These are phyloP conservation scores for Pseudozyma sp. DNA, from an alignment of 1,284 basidiomycete genomes.

Conservation along the genomic window DNA sequence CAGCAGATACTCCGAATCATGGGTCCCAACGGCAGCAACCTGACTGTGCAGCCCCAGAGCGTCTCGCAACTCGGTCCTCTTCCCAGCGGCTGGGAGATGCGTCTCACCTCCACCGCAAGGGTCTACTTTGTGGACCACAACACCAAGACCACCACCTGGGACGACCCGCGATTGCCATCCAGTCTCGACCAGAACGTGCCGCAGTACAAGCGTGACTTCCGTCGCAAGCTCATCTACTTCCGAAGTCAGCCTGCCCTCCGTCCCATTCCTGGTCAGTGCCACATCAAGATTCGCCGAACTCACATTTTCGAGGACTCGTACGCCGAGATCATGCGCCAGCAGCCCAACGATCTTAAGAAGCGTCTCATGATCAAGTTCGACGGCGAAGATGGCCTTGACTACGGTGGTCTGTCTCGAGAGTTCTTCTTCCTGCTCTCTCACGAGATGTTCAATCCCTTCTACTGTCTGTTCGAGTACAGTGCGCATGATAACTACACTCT, in stretches of 20 bases:
- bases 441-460: constrained; percentile 81
- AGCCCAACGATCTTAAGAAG: constrained; percentile 94
- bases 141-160: constrained; percentile 93
- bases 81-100: constrained; percentile 98
- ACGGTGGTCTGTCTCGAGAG: constrained; percentile 97
- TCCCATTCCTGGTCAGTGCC: constrained; percentile 84
- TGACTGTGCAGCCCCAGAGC: constrained; percentile 80
- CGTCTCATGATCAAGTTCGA: constrained; percentile 98
- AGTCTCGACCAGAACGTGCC: constrained; percentile 91
- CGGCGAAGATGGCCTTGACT: constrained; percentile 97
- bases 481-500: constrained; percentile 99
- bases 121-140: constrained; percentile 98
- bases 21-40: constrained; percentile 83
- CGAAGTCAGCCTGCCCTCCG: constrained; percentile 95
- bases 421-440: constrained; percentile 99
- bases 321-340: constrained; percentile 92
- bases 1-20: constrained; percentile 86
- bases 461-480: constrained; percentile 98
- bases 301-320: constrained; percentile 97
- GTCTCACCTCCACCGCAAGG: constrained; percentile 88
- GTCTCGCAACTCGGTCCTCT: constrained; percentile 92
- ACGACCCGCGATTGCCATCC: constrained; percentile 86
- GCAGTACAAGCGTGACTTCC: constrained; percentile 99
- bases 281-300: constrained; percentile 91
- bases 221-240: constrained; percentile 98